Evolutionary conservation across 2,329 filamentous ascomycete species (phyloP).

Genomic region (Aureobasidium sp.): DNA sequence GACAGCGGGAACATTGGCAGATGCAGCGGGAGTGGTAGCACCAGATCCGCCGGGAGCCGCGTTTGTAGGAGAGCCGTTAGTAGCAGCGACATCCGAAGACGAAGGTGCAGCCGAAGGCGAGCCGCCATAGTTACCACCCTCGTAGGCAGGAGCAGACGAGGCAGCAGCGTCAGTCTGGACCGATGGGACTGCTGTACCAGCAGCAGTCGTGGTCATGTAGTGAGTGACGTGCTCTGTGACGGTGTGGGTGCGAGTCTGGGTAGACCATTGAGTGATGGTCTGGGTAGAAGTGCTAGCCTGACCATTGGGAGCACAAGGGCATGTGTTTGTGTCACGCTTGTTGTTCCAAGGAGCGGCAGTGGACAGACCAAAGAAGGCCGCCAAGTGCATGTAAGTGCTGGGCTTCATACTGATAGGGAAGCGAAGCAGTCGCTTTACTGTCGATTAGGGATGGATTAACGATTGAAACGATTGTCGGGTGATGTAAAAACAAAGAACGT

Average conservation of each 20-base stretch:
- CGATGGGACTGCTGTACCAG: background rate
- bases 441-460: background rate
- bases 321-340: conserved; percentile 11
- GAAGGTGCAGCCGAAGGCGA: background rate
- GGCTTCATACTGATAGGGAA: conserved; percentile 7
- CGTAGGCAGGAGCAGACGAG: background rate
- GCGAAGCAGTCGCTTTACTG: background rate
- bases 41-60: background rate
- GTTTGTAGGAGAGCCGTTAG: background rate
- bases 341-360: background rate
- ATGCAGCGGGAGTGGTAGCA: background rate
- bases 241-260: background rate
- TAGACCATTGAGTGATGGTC: conserved; percentile 10
- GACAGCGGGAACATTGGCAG: background rate
- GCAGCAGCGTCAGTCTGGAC: background rate
- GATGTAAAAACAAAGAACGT: conserved; percentile 1
- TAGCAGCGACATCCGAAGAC: conserved; percentile 1
- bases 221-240: background rate
- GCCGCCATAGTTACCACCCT: background rate
- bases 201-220: conserved; percentile 6
- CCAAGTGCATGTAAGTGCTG: conserved; percentile 1
- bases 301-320: conserved; percentile 4
- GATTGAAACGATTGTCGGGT: too few relatives aligned
- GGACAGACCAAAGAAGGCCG: conserved; percentile 10
- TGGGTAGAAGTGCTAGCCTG: background rate